A percentile compares a stretch with the other conserved stretches of the same genome.
phyloP scores from a whole-genome alignment of 352 stramenopile species.

The Phytophthora capsici region DNA sequence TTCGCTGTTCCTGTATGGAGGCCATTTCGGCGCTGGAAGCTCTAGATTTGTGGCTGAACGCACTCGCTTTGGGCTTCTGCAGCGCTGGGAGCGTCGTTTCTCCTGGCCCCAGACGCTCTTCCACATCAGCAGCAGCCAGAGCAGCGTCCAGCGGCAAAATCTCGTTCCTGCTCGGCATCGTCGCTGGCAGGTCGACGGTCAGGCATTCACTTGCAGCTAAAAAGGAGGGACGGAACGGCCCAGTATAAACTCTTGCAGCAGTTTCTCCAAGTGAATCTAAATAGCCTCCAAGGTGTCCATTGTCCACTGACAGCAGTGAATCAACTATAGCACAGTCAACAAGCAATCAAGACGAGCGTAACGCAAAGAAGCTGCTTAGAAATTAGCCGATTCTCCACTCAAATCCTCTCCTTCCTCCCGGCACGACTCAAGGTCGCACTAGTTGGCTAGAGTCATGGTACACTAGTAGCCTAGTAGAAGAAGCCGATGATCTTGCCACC shows the following conservation, averaged over 20 bases:
- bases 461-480: conserved; percentile 95
- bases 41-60: conserved; percentile 35
- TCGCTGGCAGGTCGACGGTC: conserved; percentile 16
- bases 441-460: conserved; percentile 15
- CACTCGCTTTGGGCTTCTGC: conserved; percentile 11
- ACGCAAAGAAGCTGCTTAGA: conserved; percentile 36
- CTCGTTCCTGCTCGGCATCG: conserved; percentile 67
- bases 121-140: conserved; percentile 8
- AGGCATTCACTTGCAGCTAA: conserved; percentile 26
- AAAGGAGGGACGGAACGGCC: conserved; percentile 6
- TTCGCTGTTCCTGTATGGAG: conserved; percentile 58
- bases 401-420: conserved; percentile 36
- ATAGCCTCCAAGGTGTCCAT: background rate
- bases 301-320: background rate
- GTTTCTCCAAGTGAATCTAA: conserved; percentile 18
- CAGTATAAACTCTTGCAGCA: too few relatives aligned
- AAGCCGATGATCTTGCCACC: conserved; percentile 99
- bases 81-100: conserved; percentile 14
- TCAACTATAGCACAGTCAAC: background rate
- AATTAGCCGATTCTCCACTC: conserved; percentile 38
- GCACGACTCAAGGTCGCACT: conserved; percentile 29
- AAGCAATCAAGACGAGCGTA: background rate
- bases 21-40: conserved; percentile 45
- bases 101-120: conserved; percentile 15
- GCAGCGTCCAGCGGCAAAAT: conserved; percentile 55